Percentiles rank a stretch among this genome's conserved stretches.
Evolutionary conservation across 1,284 basidiomycete species (phyloP).

Genomic region (Ceratobasidium sp.): DNA sequence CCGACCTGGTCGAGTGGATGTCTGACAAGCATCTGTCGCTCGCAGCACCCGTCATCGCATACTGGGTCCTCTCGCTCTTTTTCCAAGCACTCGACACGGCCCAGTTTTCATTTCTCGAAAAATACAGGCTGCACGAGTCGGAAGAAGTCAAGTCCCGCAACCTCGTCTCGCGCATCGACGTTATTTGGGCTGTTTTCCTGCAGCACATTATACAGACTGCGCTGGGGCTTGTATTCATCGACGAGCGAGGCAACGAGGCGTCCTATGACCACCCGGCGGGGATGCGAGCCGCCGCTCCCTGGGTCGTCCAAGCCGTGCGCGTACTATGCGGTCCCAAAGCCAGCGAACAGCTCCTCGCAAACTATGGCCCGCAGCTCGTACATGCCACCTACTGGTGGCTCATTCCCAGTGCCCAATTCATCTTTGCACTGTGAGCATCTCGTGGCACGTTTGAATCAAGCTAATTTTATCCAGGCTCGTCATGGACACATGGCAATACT

Average conservation of each 20-base stretch:
- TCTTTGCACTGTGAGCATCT: constrained; percentile 80
- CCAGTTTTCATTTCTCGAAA: constrained; percentile 79
- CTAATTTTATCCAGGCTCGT: constrained; percentile 67
- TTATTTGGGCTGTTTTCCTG: constrained; percentile 79
- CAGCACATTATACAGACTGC: constrained; percentile 88
- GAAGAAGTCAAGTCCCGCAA: constrained; percentile 81
- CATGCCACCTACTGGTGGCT: constrained; percentile 94
- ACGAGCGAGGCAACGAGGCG: constrained; percentile 56
- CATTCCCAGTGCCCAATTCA: constrained; percentile 77
- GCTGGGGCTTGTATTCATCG: constrained; percentile 64
- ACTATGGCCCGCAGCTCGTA: constrained; percentile 61
- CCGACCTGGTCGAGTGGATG: constrained; percentile 63
- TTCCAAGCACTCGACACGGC: constrained; percentile 84
- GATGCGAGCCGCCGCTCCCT: constrained; percentile 54
- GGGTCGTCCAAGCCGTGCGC: constrained; percentile 54
- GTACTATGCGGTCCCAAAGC: constrained; percentile 53
- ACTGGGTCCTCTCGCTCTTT: constrained; percentile 83
- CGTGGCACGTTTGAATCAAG: constrained; percentile 33
- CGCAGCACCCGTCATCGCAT: constrained; percentile 78
- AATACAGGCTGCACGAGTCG: constrained; percentile 87
- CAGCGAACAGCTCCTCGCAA: constrained; percentile 51
- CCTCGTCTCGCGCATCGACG: constrained; percentile 71
- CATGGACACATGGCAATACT: constrained; percentile 99
- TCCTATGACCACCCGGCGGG: constrained; percentile 60
- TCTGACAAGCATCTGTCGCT: constrained; percentile 80